A percentile compares a stretch with the other conserved stretches of the same genome.
Evolutionary conservation across 202 grass and related monocot species (phyloP).

Genomic region (Tripidium arundinaceum): DNA sequence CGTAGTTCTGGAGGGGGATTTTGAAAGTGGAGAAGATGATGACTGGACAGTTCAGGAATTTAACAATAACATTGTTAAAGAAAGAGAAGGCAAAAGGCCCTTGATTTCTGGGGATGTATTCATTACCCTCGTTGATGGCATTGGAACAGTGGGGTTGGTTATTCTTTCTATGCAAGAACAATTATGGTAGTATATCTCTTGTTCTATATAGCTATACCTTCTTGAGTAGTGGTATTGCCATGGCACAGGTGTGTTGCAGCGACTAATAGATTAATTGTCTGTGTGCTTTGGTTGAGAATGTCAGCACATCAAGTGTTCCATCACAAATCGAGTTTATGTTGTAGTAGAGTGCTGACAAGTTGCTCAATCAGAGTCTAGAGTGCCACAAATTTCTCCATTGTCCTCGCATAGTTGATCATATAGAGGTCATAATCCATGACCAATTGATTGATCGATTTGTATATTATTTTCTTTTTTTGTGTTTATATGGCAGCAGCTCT

Average conservation of each 20-base stretch:
- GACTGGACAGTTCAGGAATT: constrained; percentile 81
- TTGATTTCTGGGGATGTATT: constrained; percentile 77
- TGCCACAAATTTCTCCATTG: not conserved
- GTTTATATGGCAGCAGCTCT: not conserved
- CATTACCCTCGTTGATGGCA: constrained; percentile 53
- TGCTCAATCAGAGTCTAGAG: not conserved
- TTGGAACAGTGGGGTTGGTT: constrained; percentile 55
- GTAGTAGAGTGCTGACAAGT: not conserved
- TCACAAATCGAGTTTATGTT: not conserved
- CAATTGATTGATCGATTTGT: not conserved
- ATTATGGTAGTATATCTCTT: too few species aligned
- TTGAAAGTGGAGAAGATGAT: constrained; percentile 62
- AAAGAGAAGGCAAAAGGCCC: constrained; percentile 77
- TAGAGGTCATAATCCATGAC: not conserved
- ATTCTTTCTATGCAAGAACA: too few species aligned
- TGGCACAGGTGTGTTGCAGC: not conserved
- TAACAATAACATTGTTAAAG: constrained; percentile 83
- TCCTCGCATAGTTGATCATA: not conserved
- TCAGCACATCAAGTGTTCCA: not conserved
- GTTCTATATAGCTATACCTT: too few species aligned
- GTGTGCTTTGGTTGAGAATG: not conserved
- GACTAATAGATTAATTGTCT: not conserved
- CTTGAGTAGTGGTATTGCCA: too few species aligned
- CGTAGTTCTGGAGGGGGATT: constrained; percentile 91
- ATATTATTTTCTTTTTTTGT: not conserved